These are phyloP conservation scores for Uromyces viciae-fabae DNA, from an alignment of 1,284 basidiomycete species.

Conservation along the genomic window DNA sequence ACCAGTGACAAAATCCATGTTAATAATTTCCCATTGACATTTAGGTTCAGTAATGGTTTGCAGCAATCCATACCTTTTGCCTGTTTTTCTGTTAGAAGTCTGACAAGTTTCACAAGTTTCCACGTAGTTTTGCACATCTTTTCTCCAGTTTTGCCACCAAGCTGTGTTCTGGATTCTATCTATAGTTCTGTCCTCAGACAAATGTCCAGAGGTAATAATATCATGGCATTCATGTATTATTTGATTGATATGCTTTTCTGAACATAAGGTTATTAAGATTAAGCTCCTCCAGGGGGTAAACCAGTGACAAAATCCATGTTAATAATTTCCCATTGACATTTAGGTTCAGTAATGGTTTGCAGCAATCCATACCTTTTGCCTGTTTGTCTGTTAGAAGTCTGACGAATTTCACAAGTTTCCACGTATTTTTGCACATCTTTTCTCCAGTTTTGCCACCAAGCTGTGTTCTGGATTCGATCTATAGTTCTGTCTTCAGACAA, in stretches of 20 bases:
- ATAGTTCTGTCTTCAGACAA: conserved; percentile 1
- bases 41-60: no score
- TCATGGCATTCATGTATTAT: conserved; percentile 5
- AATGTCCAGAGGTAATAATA: background rate
- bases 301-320: background rate
- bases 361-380: background rate
- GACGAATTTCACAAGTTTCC: background rate
- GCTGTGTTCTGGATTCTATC: background rate
- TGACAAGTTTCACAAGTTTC: no score
- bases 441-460: background rate
- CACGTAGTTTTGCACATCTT: no score
- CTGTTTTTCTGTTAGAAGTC: no score
- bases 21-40: no score
- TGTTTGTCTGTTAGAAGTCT: background rate
- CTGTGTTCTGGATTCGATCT: background rate
- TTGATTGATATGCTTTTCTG: background rate
- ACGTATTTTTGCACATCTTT: no score
- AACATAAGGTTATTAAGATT: no score
- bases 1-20: no score
- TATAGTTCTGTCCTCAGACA: background rate
- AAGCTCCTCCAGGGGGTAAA: background rate
- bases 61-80: no score
- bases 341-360: background rate
- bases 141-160: background rate
- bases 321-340: background rate